A percentile compares a stretch with the other conserved stretches of the same genome.
phyloP scores from a whole-genome alignment of 495 filamentous ascomycete species.

The Neohortaea acidophila region DNA sequence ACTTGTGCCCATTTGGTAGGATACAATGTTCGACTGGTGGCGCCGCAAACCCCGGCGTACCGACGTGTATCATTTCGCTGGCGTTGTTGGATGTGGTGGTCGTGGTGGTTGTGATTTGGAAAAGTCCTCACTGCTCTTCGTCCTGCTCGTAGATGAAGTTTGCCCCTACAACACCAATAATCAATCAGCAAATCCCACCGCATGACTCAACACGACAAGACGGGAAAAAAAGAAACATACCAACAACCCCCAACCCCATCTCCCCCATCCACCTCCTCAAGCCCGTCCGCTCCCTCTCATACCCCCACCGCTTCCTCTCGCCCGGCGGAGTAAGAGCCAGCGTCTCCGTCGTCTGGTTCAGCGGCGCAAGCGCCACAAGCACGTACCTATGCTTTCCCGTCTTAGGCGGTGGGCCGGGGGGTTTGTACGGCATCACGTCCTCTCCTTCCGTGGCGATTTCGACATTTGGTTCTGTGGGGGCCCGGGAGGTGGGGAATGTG shows the following conservation, averaged over 20 bases:
- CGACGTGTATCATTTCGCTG: too few relatives aligned
- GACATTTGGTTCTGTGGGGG: neutral
- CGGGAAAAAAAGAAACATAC: slow-evolving; percentile 28
- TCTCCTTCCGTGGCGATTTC: neutral
- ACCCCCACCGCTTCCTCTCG: slow-evolving; percentile 50
- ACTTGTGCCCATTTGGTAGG: too few relatives aligned
- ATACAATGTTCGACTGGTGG: too few relatives aligned
- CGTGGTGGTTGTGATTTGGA: too few relatives aligned
- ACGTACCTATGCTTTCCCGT: slow-evolving; percentile 59
- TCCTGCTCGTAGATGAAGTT: slow-evolving; percentile 54
- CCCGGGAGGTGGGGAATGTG: slow-evolving; percentile 27
- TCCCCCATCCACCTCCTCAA: slow-evolving; percentile 48
- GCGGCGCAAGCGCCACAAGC: slow-evolving; percentile 38
- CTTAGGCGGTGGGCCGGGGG: slow-evolving; percentile 46
- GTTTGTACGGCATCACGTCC: slow-evolving; percentile 42
- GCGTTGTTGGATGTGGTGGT: too few relatives aligned
- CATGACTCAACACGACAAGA: neutral
- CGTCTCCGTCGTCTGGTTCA: slow-evolving; percentile 27
- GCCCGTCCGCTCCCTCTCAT: slow-evolving; percentile 37
- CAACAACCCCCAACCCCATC: slow-evolving; percentile 45
- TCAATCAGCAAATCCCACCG: neutral
- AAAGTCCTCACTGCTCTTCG: slow-evolving; percentile 42
- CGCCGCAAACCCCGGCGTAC: too few relatives aligned
- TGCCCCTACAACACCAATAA: slow-evolving; percentile 31
- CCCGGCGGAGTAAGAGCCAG: slow-evolving; percentile 36